A percentile compares a stretch with the other conserved stretches of the same genome.
Conservation (phyloP, 495 filamentous ascomycete species). For the Daldinia bambusicola region DNA sequence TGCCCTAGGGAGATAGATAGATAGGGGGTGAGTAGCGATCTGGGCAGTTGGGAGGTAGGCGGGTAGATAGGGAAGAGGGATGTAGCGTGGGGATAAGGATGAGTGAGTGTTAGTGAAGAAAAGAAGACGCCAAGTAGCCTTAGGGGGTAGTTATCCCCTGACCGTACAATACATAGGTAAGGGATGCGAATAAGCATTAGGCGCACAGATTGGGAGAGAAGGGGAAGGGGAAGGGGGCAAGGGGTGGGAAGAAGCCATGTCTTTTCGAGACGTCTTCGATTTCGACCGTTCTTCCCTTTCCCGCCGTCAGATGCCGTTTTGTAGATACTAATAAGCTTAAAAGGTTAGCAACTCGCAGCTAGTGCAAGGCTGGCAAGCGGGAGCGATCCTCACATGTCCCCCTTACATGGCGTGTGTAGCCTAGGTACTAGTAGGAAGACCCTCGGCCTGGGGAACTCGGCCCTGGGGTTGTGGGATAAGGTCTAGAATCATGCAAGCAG, state of each 20-base stretch:
- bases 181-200: too few relatives aligned
- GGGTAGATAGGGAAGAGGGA: background rate
- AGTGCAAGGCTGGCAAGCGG: background rate
- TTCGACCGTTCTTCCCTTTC: background rate
- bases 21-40: too few relatives aligned
- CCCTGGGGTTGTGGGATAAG: background rate
- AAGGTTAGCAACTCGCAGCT: too few relatives aligned
- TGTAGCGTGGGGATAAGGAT: background rate
- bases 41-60: too few relatives aligned
- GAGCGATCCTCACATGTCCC: background rate
- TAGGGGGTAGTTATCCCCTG: too few relatives aligned
- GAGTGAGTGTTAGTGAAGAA: background rate
- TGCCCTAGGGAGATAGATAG: too few relatives aligned
- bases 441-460: background rate
- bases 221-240: too few relatives aligned
- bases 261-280: too few relatives aligned
- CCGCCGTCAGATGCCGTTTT: background rate
- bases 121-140: background rate
- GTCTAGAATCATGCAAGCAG: background rate
- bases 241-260: too few relatives aligned
- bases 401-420: background rate
- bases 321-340: background rate
- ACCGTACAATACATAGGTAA: too few relatives aligned
- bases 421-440: background rate
- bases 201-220: too few relatives aligned